Evolutionary conservation across 345 rosid genomes (phyloP), one percentile per base, ranked within the genome.

Genomic region (Dipteronia dyeriana): DNA sequence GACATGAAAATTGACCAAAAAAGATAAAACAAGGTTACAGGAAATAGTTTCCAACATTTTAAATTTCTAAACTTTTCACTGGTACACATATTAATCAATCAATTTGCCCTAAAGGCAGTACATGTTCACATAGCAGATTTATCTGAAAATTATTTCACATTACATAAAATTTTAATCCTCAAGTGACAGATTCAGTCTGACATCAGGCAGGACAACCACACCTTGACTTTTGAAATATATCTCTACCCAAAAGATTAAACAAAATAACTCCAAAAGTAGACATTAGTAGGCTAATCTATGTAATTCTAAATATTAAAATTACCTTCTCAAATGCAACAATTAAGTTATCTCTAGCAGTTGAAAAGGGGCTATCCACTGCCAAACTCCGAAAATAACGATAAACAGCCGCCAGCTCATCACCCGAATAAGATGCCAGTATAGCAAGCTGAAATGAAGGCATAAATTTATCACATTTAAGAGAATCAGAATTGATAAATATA

Each of bases 311-410:
- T 38, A 16, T 39, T 57, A 25, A 29, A 54, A 39, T 2, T 76
- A 95, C 99, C 99, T 95, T 95, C 79, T 96, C 99, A 86, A 96
- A 96, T 78, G 97, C 97, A 79, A 96, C 93, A 72, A 94, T 90
- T 89, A 96, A 88, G 82, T 96, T 96, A 83, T 96, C 99, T 79
- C 99, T 92, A 43, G 99, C 99, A 76, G 99, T 96, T 34, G 96
- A 75, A 75, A 93, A 96, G 57, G 98, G 99, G 81, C 78, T 89
- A 72, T 96, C 98, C 76, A 89, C 91, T 39, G 99, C 97, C 86
- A 96, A 82, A 85, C 99, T 96, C 79, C 98, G 93, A 70, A 96
- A 94, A 80, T 96, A 96, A n/a, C 93, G 92, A 82, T 96, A 96
- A 14, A 91, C 87, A 43, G 94, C 90, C 56, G 78, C 86, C 85